phyloP scores from a whole-genome alignment of 164 flowering plant genomes.

The Echeveria elegans region DNA sequence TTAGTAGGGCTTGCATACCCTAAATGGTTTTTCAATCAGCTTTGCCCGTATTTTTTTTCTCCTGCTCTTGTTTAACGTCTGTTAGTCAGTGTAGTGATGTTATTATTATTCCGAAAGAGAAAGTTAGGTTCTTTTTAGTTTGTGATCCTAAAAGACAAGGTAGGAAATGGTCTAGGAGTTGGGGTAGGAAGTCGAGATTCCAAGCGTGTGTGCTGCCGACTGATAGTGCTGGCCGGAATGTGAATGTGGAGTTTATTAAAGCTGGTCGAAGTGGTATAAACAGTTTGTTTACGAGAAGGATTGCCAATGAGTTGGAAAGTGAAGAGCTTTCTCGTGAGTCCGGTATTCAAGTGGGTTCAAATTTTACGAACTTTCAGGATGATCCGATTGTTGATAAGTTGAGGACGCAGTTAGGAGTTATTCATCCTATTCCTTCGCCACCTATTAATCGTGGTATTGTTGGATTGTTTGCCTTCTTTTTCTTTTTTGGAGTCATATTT shows the following conservation, averaged over 20 bases:
- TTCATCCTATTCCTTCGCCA: conserved; percentile 88
- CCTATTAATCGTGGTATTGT: conserved; percentile 51
- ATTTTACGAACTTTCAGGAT: conserved; percentile 49
- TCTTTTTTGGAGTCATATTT: conserved; percentile 82
- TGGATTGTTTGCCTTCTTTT: conserved; percentile 77
- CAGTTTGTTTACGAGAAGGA: conserved; percentile 26
- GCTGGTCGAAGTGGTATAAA: conserved; percentile 29
- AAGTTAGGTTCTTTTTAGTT: background rate
- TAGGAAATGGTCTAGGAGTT: background rate
- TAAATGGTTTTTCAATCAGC: conserved; percentile 39
- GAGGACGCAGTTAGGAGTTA: conserved; percentile 80
- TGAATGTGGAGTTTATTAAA: conserved; percentile 20
- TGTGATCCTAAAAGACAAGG: conserved; percentile 11
- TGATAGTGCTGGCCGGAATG: conserved; percentile 16
- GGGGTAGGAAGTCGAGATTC: conserved; percentile 14
- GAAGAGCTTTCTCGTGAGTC: conserved; percentile 22
- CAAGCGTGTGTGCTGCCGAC: conserved; percentile 17
- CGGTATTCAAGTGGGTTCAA: conserved; percentile 30
- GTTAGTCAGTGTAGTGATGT: conserved; percentile 12
- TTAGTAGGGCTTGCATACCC: conserved; percentile 3
- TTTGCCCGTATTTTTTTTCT: conserved; percentile 22
- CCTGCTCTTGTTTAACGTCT: conserved; percentile 9
- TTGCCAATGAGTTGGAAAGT: conserved; percentile 37
- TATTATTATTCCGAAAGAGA: conserved; percentile 8
- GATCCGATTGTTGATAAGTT: conserved; percentile 87